Conservation (phyloP, 345 rosid genomes). For the Acer negundo region DNA sequence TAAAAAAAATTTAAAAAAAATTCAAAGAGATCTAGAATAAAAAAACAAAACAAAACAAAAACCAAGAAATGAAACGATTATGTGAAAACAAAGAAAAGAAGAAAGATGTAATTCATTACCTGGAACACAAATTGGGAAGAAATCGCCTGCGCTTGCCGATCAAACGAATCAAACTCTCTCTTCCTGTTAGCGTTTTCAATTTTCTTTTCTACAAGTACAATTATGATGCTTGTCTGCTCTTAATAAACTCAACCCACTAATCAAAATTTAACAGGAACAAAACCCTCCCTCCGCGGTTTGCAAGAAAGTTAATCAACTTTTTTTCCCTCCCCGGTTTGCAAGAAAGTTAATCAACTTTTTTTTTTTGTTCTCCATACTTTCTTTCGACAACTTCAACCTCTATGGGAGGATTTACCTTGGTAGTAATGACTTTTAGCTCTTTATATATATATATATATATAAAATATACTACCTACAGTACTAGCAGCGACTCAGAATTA, state of each 20-base stretch:
- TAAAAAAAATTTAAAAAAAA: background rate
- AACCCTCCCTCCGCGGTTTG: too few species aligned
- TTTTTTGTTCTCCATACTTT: too few species aligned
- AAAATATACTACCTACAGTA: too few species aligned
- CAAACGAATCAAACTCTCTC: constrained; percentile 67
- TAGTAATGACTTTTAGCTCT: too few species aligned
- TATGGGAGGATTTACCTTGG: too few species aligned
- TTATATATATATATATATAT: too few species aligned
- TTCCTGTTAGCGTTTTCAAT: constrained; percentile 62
- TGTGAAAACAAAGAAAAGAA: background rate
- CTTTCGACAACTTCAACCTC: too few species aligned
- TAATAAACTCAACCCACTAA: background rate
- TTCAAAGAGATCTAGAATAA: constrained; percentile 40
- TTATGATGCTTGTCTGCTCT: background rate
- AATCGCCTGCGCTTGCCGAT: constrained; percentile 71
- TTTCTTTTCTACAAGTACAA: background rate
- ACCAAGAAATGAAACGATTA: background rate
- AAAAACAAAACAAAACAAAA: background rate
- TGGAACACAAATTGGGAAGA: constrained; percentile 56
- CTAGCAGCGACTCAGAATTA: too few species aligned
- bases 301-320: too few species aligned
- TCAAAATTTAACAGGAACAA: too few species aligned
- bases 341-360: too few species aligned
- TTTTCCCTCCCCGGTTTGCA: too few species aligned
- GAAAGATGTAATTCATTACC: constrained; percentile 17